Conservation (phyloP, 1,284 basidiomycete species). For the Porogramme epimiltina region DNA sequence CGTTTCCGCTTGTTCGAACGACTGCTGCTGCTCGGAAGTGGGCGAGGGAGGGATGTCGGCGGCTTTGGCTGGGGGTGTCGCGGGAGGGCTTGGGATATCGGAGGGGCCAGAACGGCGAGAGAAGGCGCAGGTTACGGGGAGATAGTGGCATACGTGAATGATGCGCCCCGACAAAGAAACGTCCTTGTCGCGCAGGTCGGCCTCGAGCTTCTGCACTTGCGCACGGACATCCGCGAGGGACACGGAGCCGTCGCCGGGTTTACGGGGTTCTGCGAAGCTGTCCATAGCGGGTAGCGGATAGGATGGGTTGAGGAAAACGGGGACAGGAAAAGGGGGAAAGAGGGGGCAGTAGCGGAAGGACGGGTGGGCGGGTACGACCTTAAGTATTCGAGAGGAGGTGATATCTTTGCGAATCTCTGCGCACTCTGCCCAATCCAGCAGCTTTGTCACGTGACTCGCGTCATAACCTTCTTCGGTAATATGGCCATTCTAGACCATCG, state of each 20-base stretch:
- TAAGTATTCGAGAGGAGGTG: not conserved
- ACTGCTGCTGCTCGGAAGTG: conserved; percentile 12
- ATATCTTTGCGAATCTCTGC: conserved; percentile 19
- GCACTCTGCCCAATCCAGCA: conserved; percentile 19
- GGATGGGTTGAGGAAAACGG: not conserved
- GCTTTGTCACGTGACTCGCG: conserved; percentile 18
- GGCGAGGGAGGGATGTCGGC: conserved; percentile 44
- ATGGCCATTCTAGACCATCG: conserved; percentile 12
- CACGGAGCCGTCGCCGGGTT: conserved; percentile 36
- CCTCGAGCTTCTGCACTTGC: conserved; percentile 67
- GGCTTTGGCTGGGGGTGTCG: conserved; percentile 58
- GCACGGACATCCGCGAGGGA: conserved; percentile 57
- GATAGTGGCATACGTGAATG: conserved; percentile 85
- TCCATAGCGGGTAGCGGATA: conserved; percentile 39
- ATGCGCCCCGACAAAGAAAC: conserved; percentile 81
- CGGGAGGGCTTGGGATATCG: conserved; percentile 67
- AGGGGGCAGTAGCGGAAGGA: conserved; percentile 1
- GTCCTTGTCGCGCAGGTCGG: conserved; percentile 66
- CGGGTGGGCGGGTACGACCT: no score
- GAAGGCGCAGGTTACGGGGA: conserved; percentile 69
- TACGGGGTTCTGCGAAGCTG: conserved; percentile 46
- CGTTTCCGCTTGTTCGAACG: not conserved
- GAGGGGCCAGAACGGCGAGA: conserved; percentile 34
- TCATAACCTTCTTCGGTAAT: conserved; percentile 9
- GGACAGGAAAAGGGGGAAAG: not conserved